Conservation (phyloP, 208 protist species). For the Leishmania amazonensis region DNA sequence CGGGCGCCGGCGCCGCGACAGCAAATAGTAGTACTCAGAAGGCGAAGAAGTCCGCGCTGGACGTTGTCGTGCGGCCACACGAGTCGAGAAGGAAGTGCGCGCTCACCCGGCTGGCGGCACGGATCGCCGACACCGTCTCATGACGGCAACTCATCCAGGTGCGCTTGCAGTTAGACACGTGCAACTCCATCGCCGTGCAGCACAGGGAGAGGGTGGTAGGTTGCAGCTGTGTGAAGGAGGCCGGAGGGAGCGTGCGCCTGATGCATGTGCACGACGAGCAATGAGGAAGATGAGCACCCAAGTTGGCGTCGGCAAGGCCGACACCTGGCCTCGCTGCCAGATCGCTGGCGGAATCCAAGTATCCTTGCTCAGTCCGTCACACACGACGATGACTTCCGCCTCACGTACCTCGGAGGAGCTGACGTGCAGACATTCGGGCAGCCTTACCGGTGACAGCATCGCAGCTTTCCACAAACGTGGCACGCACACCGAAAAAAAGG, state of each 20-base stretch:
- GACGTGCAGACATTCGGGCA: conserved; percentile 3
- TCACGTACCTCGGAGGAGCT: background rate
- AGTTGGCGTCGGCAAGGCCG: background rate
- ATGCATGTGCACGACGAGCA: conserved; percentile 21
- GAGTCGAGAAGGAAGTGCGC: conserved; percentile 31
- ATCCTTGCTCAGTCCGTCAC: background rate
- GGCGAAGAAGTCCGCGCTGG: conserved; percentile 33
- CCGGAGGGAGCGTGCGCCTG: conserved; percentile 19
- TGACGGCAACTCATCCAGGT: conserved; percentile 13
- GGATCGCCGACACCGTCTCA: conserved; percentile 1
- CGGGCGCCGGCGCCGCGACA: conserved; percentile 19
- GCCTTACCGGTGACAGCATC: background rate
- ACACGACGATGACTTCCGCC: background rate
- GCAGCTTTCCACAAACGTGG: too few species aligned
- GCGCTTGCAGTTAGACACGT: conserved; percentile 9
- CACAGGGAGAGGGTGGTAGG: conserved; percentile 22
- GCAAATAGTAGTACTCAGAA: conserved; percentile 31
- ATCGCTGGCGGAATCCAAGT: background rate
- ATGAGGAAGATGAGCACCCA: conserved; percentile 24
- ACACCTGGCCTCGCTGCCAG: background rate
- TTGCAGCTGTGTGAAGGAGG: conserved; percentile 35
- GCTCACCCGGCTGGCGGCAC: conserved; percentile 21
- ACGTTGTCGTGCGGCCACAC: conserved; percentile 39
- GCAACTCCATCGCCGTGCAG: conserved; percentile 18
- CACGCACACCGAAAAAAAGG: too few species aligned